These are phyloP conservation scores for Geosmithia flava DNA, from an alignment of 2,329 filamentous ascomycete genomes.

Conservation along the genomic window DNA sequence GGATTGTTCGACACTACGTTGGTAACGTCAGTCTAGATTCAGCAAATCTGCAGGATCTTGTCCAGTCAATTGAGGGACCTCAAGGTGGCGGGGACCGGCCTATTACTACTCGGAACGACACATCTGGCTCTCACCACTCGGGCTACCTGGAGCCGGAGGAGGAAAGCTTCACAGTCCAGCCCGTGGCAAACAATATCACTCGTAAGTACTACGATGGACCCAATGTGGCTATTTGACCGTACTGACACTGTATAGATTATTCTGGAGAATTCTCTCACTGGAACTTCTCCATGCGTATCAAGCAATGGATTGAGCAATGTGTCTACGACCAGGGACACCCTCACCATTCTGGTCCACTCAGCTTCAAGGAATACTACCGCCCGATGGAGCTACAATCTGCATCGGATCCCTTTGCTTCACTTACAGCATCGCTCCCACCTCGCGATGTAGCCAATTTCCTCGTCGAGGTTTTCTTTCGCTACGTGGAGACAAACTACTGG, in stretches of 20 bases:
- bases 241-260: constrained; percentile 22
- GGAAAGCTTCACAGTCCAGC: constrained; percentile 26
- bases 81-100: background rate
- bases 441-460: constrained; percentile 33
- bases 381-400: constrained; percentile 31
- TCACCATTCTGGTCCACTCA: constrained; percentile 9
- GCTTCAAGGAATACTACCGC: constrained; percentile 28
- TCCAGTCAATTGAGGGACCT: constrained; percentile 25
- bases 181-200: constrained; percentile 25
- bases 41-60: constrained; percentile 21
- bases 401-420: constrained; percentile 10
- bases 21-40: constrained; percentile 16
- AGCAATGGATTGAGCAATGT: constrained; percentile 33
- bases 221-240: background rate
- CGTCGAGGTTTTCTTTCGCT: constrained; percentile 31
- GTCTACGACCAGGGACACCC: constrained; percentile 3
- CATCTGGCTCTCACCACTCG: constrained; percentile 4
- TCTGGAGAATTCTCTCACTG: constrained; percentile 40
- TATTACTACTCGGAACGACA: constrained; percentile 2
- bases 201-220: constrained; percentile 19
- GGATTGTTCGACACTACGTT: constrained; percentile 31
- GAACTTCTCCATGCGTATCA: constrained; percentile 39
- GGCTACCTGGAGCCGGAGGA: constrained; percentile 14
- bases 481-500: constrained; percentile 35
- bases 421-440: constrained; percentile 22